Conservation (phyloP, 176 grass and related monocot genomes). For the Puya raimondii region DNA sequence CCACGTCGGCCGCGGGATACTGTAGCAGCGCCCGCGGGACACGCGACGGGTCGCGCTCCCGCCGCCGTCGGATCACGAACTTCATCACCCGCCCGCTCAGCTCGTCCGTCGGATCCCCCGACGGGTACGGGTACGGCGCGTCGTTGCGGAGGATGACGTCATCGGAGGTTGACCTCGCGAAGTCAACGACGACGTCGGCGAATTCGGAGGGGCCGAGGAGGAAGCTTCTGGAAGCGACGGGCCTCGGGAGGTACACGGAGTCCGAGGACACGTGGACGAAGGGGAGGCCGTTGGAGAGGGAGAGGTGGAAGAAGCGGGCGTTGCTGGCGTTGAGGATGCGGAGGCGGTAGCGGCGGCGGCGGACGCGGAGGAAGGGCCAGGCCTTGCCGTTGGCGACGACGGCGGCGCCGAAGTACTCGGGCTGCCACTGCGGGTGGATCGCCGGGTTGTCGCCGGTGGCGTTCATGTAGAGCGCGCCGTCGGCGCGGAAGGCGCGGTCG, state of each 20-base stretch:
- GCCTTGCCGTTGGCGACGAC: constrained; percentile 60
- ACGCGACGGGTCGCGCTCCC: constrained; percentile 26
- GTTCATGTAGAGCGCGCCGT: constrained; percentile 62
- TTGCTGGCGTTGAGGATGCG: constrained; percentile 79
- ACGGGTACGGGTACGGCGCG: constrained; percentile 62
- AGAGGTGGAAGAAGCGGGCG: constrained; percentile 55
- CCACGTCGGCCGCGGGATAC: constrained; percentile 19
- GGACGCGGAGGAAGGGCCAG: constrained; percentile 53
- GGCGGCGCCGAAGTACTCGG: constrained; percentile 64
- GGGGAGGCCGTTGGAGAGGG: constrained; percentile 30
- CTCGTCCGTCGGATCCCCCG: constrained; percentile 53
- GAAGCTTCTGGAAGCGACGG: constrained; percentile 25
- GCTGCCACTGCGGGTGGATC: constrained; percentile 81
- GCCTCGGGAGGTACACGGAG: constrained; percentile 44
- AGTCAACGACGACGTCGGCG: constrained; percentile 41
- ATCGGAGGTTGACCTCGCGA: constrained; percentile 6
- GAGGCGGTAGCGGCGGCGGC: constrained; percentile 54
- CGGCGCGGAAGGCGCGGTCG: constrained; percentile 46
- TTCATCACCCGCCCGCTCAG: constrained; percentile 62
- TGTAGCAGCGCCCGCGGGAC: constrained; percentile 35
- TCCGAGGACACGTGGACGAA: constrained; percentile 51
- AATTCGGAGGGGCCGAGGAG: constrained; percentile 49
- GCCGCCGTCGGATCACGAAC: constrained; percentile 34
- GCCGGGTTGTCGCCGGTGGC: constrained; percentile 45
- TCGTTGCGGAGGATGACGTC: constrained; percentile 36